phyloP scores from a whole-genome alignment of 371 early-diverging fungal species.

The Amoeboaphelidium occidentale region DNA sequence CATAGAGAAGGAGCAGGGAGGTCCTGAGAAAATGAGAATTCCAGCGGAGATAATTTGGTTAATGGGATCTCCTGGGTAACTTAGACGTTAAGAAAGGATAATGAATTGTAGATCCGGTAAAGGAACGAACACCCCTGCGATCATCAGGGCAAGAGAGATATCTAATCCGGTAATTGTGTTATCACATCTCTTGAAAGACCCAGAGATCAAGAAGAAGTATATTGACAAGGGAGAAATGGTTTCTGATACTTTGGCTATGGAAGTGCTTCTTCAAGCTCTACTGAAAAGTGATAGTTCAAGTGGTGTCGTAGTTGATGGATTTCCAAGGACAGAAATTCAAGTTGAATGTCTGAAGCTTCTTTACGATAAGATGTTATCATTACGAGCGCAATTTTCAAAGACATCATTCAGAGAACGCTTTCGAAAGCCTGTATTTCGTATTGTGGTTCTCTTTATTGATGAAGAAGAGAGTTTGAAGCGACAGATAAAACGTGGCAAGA shows the following conservation, averaged over 20 bases:
- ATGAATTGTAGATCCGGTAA: too few relatives aligned
- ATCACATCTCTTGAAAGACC: slow-evolving; percentile 27
- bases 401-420: slow-evolving; percentile 28
- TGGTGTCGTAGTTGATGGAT: slow-evolving; percentile 37
- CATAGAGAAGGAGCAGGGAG: slow-evolving; percentile 26
- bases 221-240: slow-evolving; percentile 41
- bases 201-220: slow-evolving; percentile 31
- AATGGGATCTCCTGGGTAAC: slow-evolving; percentile 45
- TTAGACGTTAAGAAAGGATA: too few relatives aligned
- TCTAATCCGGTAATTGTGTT: slow-evolving; percentile 36
- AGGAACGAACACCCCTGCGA: slow-evolving; percentile 37
- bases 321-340: slow-evolving; percentile 37
- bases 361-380: slow-evolving; percentile 31
- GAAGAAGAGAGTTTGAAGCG: slow-evolving; percentile 34
- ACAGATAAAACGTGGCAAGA: slow-evolving; percentile 26
- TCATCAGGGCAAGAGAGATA: slow-evolving; percentile 30
- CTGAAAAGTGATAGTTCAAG: slow-evolving; percentile 29
- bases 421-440: slow-evolving; percentile 33
- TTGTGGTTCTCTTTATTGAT: slow-evolving; percentile 34
- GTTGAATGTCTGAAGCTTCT: slow-evolving; percentile 32
- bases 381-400: slow-evolving; percentile 24
- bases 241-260: slow-evolving; percentile 29
- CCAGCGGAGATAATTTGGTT: slow-evolving; percentile 37
- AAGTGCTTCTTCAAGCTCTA: slow-evolving; percentile 27
- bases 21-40: slow-evolving; percentile 27